Evolutionary conservation across 2,329 filamentous ascomycete species (phyloP).

Genomic region (Phaeosphaeria sp.): DNA sequence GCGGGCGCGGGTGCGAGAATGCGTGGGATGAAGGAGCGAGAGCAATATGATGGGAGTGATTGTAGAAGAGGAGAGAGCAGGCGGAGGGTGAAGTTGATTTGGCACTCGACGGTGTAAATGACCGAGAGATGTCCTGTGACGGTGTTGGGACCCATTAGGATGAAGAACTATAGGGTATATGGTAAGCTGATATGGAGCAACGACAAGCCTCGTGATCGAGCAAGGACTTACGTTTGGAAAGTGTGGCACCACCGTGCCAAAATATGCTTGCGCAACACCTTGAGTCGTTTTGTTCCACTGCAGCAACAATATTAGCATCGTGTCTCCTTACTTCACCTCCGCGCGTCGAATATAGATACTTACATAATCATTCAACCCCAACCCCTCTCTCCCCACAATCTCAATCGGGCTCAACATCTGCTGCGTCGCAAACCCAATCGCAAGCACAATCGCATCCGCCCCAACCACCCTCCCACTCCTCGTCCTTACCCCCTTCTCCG

Average conservation of each 20-base stretch:
- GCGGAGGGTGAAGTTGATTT: constrained; percentile 57
- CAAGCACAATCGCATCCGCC: constrained; percentile 58
- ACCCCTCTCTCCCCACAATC: constrained; percentile 53
- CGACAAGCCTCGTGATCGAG: too few species aligned
- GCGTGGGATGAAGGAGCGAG: constrained; percentile 24
- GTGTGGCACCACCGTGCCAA: constrained; percentile 56
- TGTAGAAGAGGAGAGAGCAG: constrained; percentile 53
- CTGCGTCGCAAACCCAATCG: constrained; percentile 59
- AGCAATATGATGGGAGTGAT: constrained; percentile 36
- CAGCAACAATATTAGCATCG: too few species aligned
- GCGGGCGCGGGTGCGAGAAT: constrained; percentile 26
- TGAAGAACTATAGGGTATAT: constrained; percentile 13
- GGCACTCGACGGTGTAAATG: constrained; percentile 60
- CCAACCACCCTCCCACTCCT: constrained; percentile 46
- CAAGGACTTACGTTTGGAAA: constrained; percentile 26
- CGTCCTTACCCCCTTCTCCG: constrained; percentile 48
- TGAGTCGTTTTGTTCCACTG: constrained; percentile 49
- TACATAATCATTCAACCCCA: constrained; percentile 49
- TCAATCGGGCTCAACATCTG: constrained; percentile 57
- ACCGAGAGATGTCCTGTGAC: constrained; percentile 59
- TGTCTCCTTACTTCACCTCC: too few species aligned
- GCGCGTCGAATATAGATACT: constrained; percentile 7
- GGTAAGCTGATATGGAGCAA: background rate
- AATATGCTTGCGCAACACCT: constrained; percentile 54
- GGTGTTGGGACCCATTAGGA: constrained; percentile 47